Percentiles rank a stretch among this genome's conserved stretches.
Evolutionary conservation across 768 basidiomycete genomes (phyloP).

Genomic region (Rhodotorula toruloides): DNA sequence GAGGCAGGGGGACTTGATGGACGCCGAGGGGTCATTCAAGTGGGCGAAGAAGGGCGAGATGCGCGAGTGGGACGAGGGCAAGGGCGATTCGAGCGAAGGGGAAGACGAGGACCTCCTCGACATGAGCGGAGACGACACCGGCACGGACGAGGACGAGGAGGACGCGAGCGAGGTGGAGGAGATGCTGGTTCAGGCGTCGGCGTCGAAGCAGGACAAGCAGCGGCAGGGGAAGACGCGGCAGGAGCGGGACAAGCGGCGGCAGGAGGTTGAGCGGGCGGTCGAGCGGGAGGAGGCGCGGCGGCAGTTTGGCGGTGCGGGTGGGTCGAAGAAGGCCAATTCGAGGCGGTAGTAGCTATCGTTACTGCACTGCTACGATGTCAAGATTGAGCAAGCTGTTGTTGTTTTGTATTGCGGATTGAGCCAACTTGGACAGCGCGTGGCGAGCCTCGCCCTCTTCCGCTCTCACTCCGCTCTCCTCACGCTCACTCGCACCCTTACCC

Average conservation of each 20-base stretch:
- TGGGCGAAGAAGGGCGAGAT: slow-evolving; percentile 16
- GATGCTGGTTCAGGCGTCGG: neutral
- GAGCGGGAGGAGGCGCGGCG: too few species aligned
- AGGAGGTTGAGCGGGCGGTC: too few species aligned
- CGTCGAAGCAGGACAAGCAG: too few species aligned
- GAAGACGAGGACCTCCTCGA: neutral
- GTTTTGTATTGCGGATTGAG: too few species aligned
- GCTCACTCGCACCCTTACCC: neutral
- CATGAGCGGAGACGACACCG: neutral
- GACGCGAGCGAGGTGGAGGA: slow-evolving; percentile 4
- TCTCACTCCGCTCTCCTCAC: neutral
- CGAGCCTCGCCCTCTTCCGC: neutral
- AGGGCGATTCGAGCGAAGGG: neutral
- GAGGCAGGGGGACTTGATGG: slow-evolving; percentile 1
- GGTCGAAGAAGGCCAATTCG: too few species aligned
- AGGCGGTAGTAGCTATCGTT: too few species aligned
- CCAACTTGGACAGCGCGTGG: too few species aligned
- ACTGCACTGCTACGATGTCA: too few species aligned
- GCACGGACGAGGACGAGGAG: slow-evolving; percentile 11
- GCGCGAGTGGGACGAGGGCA: slow-evolving; percentile 29
- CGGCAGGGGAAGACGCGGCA: neutral
- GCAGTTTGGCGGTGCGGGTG: too few species aligned
- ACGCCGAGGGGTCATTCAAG: neutral
- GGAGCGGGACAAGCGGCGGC: neutral
- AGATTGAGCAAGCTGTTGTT: too few species aligned